Base-by-base conservation (phyloP, 768 basidiomycete species). In the Leccinum arenicola region DNA sequence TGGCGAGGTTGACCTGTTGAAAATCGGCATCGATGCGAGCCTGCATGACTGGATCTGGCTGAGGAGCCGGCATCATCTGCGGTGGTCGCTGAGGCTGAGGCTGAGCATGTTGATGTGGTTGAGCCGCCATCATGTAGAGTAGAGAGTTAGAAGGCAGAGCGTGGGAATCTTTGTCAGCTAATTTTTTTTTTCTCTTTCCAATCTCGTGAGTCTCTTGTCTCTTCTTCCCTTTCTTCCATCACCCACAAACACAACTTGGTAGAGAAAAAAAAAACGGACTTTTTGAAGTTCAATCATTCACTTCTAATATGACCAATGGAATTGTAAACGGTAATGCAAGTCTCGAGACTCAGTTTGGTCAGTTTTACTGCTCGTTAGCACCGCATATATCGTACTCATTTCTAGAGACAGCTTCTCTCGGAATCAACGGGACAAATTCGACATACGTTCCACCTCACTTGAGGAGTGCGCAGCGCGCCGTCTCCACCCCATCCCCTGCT, bases 391-490 rank as follows among this genome's bases (percentile, higher is more conserved):
- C 53, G 25, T 61, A 17, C 55, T 53, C 36, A 49, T 19, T 36
- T 25, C 25, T 25, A 40, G 56, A 7, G 5, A 11, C 73, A 92
- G 90, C 86, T 72, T 82, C 87, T 80, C 87, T 92, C 72, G 83
- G 86, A 72, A 83, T 92, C 75, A 83, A 81, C 68, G 81, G 80
- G 60, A 67, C 76, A 67, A 89, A 85, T 82, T 82, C 88, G 70
- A 83, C 92, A 62, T 94, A 94, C 80, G 89, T 94, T 70, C 92
- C 92, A 66, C 92, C 92, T 67, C 91, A 93, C 73, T 74, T 91
- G 82, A 90, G 92, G 82, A 83, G 80, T 76, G 75, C 81, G 84
- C 90, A 91, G 87, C 89, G 89, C 84, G 87, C 89, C 83, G 85
- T 85, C 75, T 83, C 88, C 66, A 76, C 80, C 60, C 72, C 81